Evolutionary conservation across 345 rosid genomes (phyloP), one percentile per base, ranked within the genome.

Genomic region (Arabis alpina): DNA sequence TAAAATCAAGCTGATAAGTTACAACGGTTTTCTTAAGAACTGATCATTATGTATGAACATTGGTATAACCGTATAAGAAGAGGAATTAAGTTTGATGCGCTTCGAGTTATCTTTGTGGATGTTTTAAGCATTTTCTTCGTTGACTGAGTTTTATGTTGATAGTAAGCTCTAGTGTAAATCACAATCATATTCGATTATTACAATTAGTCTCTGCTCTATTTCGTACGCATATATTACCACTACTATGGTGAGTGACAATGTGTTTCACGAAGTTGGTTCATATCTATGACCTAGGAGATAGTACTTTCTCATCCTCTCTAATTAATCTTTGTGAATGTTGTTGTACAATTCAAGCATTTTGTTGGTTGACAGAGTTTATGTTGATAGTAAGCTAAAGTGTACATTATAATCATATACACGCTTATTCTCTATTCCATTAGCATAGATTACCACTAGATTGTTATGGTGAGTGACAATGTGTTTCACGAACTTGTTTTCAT

Each of bases 171-270:
- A 70, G 24, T 60, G 60, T 51, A 48, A 16, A n/a, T n/a, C 34
- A n/a, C n/a, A 45, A 30, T 10, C 25, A 45, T 10, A 30, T 43
- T 24, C 0, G 30, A 32, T 40, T 51, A 19, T 50, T 50, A 19
- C 23, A 19, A 19, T 19, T 19, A 19, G 23, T 19, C 23, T 19
- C 23, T 19, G 23, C 0, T 70, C 1, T 15, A 60, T 51, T 25
- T 32, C 34, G 19, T 41, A 50, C 23, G 30, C 7, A 45, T 55
- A 28, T 54, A 44, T 56, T 12, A 63, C 25, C 27, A 7, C 44
- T 47, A 72, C 11, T 34, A 14, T 48, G 52, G 58, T 45, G 6
- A 59, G 12, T 67, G 73, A 66, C 50, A 49, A 56, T 43, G 47
- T 5, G 27, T 49, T 42, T 65, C 28, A 54, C 51, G 2, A 6